These are phyloP conservation scores for Teunomyces cretensis DNA, from an alignment of 805 yeast genomes.

Conservation along the genomic window DNA sequence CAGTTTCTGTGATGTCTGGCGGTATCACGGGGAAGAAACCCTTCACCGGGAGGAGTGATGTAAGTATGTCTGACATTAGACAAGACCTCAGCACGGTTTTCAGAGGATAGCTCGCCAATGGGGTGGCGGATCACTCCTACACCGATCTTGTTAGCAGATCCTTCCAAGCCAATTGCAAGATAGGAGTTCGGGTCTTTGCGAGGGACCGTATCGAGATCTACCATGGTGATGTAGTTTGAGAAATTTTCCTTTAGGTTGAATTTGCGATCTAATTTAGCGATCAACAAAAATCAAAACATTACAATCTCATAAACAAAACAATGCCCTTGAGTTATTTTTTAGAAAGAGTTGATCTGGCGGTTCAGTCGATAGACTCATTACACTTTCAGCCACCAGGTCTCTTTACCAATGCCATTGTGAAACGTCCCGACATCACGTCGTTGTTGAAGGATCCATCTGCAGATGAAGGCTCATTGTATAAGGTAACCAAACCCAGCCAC, in stretches of 20 bases:
- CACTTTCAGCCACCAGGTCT: conserved; percentile 59
- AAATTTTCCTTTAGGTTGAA: background rate
- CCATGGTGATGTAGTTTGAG: conserved; percentile 21
- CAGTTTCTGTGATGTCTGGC: conserved; percentile 96
- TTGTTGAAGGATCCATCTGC: conserved; percentile 60
- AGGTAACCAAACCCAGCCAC: conserved; percentile 26
- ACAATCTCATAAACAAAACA: conserved; percentile 14
- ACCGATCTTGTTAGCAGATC: conserved; percentile 95
- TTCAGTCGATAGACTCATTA: conserved; percentile 41
- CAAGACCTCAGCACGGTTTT: conserved; percentile 70
- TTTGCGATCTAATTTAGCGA: background rate
- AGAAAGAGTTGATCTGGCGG: conserved; percentile 36
- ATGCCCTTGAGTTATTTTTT: conserved; percentile 22
- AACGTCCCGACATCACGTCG: conserved; percentile 51
- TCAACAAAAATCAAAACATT: background rate
- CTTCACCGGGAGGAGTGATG: conserved; percentile 97
- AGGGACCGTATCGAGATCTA: conserved; percentile 46
- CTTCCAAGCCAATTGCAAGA: conserved; percentile 89
- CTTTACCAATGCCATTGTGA: conserved; percentile 62
- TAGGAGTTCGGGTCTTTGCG: conserved; percentile 50
- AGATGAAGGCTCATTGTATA: conserved; percentile 52
- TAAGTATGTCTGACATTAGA: conserved; percentile 95
- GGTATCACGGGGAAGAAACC: conserved; percentile 93
- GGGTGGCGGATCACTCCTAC: conserved; percentile 86
- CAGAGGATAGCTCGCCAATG: conserved; percentile 52